phyloP scores from a whole-genome alignment of 139 green algal genomes.

The Closterium sp. region DNA sequence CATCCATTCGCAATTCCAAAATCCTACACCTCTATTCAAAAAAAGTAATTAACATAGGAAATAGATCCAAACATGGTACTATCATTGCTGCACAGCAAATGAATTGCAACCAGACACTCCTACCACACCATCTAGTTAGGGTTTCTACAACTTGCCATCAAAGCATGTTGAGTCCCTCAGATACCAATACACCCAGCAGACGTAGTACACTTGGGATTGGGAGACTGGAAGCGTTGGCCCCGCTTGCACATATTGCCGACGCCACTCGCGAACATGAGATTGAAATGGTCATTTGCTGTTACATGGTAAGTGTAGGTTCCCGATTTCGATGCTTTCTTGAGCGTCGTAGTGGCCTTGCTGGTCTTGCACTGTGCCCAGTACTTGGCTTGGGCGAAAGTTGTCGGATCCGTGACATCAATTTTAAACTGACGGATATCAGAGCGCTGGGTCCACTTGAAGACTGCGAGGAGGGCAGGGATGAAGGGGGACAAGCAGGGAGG shows the following conservation, averaged over 20 bases:
- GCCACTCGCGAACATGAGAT: neutral
- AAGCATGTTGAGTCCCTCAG: no score
- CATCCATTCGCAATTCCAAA: no score
- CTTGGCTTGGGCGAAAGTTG: neutral
- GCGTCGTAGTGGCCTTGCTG: neutral
- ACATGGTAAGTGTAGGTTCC: neutral
- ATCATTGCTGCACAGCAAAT: no score
- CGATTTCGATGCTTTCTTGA: neutral
- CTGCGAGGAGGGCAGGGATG: neutral
- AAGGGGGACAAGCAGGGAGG: no score
- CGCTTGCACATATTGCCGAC: neutral
- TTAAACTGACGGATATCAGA: neutral
- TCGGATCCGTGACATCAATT: neutral
- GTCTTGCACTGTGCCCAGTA: neutral
- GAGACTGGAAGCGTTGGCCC: neutral
- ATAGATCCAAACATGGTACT: no score
- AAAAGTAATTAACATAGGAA: no score
- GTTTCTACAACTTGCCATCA: no score
- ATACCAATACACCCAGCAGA: no score
- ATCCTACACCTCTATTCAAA: no score
- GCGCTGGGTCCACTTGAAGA: neutral
- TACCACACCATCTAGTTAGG: no score
- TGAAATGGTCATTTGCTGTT: neutral
- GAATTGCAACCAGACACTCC: no score
- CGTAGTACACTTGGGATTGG: neutral